Conservation (phyloP, 2,329 filamentous ascomycete species). For the Arthrobotrys pseudoclavata region DNA sequence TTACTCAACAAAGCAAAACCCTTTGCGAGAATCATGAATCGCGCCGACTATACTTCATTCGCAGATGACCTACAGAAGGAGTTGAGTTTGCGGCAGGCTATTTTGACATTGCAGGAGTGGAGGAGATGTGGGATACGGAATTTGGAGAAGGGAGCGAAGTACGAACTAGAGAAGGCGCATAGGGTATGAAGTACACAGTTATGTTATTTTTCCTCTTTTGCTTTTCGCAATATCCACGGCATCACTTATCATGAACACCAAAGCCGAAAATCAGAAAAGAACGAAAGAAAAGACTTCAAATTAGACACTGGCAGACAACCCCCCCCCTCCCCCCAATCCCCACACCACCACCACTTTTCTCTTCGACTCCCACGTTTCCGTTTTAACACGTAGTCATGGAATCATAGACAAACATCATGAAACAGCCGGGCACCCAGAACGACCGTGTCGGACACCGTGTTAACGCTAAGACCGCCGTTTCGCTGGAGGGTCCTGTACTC, state of each 20-base stretch:
- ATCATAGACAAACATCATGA: conserved; percentile 57
- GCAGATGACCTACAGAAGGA: conserved; percentile 89
- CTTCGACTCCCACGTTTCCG: conserved; percentile 1
- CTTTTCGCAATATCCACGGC: conserved; percentile 74
- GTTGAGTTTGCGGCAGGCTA: conserved; percentile 89
- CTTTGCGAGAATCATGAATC: conserved; percentile 96
- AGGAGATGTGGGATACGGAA: conserved; percentile 85
- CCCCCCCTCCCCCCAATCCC: not conserved
- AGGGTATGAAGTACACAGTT: conserved; percentile 72
- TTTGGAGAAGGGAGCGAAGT: conserved; percentile 88
- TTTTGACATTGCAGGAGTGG: conserved; percentile 94
- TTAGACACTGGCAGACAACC: not conserved
- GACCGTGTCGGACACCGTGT: conserved; percentile 69
- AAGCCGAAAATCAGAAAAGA: not conserved
- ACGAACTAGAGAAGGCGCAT: conserved; percentile 86
- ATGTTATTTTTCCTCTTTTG: conserved; percentile 31
- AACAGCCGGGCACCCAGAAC: conserved; percentile 67
- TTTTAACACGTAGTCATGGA: conserved; percentile 46
- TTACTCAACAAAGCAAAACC: conserved; percentile 93
- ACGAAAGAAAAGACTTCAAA: not conserved
- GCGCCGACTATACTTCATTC: conserved; percentile 87
- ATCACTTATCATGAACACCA: not conserved
- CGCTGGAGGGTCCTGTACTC: conserved; percentile 51
- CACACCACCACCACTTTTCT: not conserved
- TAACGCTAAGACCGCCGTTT: conserved; percentile 51